Evolutionary conservation across 2,329 filamentous ascomycete genomes (phyloP), one percentile per base, ranked within the genome.

Genomic region (Fusarium brevicatenulatum): DNA sequence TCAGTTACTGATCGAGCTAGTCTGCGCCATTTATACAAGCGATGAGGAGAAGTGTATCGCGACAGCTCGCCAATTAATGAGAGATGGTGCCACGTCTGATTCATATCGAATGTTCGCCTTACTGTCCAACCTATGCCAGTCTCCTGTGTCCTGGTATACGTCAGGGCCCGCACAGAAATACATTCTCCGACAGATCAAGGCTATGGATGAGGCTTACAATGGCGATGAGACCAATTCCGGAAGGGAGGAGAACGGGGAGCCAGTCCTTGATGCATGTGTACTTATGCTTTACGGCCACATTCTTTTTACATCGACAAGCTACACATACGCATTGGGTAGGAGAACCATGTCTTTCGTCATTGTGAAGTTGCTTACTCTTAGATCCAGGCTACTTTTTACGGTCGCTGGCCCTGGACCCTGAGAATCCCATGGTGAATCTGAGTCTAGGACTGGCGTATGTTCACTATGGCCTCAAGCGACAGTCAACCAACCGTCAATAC

Each of bases 211-310:
- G 82, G 85, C 88, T 19, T 83, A 86, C 19, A 63, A 60, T 2
- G 59, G 70, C 77, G 80, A 42, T 70, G 80, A 66, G 76, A 40
- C 53, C 8, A 63, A 40, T 15, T 23, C 34, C 32, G 23, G 54
- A 11, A 30, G n/a, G 9, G 30, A 25, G 2, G 44, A n/a, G 25
- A 40, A 37, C 7, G 42, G 73, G 30, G 78, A 73, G 50, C 52
- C 57, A 44, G 39, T 46, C 19, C 86, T 97, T 70, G 95, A 98
- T 79, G 89, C 95, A 12, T 92, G 92, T 32, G 86, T 98, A 15
- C 87, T 99, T 18, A 92, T 95, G 80, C 88, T 97, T 2, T 98
- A 98, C 79, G 96, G 93, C 0, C 93, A 98, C 79, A 94, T 98
- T 68, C 86, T 98, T 9, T 95, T 94, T 76, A 92, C 91, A 1